phyloP scores from a whole-genome alignment of 2,329 filamentous ascomycete species.

The Trichoderma sp. region DNA sequence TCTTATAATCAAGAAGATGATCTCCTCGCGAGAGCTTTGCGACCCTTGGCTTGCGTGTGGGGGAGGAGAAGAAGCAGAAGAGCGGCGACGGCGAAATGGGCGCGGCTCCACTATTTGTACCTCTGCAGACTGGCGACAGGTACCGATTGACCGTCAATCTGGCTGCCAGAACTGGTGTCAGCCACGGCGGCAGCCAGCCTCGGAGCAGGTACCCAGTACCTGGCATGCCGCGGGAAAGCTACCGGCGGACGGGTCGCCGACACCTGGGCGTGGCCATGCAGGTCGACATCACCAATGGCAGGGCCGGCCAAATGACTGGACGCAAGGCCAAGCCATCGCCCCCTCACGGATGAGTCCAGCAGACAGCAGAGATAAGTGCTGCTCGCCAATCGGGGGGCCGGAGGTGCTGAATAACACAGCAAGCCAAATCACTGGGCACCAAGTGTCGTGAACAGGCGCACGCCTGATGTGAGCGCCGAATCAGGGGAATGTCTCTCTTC shows the following conservation, averaged over 20 bases:
- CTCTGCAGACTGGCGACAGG: not conserved
- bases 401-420: not conserved
- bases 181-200: slow-evolving; percentile 9
- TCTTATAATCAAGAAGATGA: slow-evolving; percentile 46
- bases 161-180: slow-evolving; percentile 14
- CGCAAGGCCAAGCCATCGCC: not conserved
- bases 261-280: slow-evolving; percentile 7
- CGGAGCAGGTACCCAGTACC: slow-evolving; percentile 13
- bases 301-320: slow-evolving; percentile 6
- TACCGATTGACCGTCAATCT: slow-evolving; percentile 17
- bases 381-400: not conserved
- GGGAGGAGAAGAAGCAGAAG: slow-evolving; percentile 39
- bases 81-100: slow-evolving; percentile 36
- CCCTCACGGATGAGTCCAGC: not conserved
- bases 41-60: slow-evolving; percentile 57
- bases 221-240: not conserved
- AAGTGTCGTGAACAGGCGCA: slow-evolving; percentile 6
- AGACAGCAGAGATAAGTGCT: not conserved
- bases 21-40: slow-evolving; percentile 53
- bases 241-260: not conserved
- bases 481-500: not conserved
- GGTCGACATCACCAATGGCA: slow-evolving; percentile 10
- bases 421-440: slow-evolving; percentile 8
- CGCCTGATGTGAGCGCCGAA: not conserved
- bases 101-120: slow-evolving; percentile 26